Base-by-base conservation (phyloP, 495 filamentous ascomycete genomes). In the Podospora sp. region DNA sequence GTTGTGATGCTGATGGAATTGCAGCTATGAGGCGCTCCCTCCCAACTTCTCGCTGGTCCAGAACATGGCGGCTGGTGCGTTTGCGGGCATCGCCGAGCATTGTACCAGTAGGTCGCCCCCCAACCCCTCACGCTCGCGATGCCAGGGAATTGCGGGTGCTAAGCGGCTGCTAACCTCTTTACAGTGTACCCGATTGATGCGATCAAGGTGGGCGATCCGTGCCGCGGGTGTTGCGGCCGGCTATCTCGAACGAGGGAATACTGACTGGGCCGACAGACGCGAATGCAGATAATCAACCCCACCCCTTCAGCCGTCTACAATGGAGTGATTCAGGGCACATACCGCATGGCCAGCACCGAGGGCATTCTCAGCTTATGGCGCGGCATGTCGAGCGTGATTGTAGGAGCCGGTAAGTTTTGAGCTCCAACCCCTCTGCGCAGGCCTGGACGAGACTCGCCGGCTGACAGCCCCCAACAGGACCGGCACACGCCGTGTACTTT, bases 171-270 rank as follows among this genome's bases (percentile, higher is more conserved):
- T 80, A 69, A 81, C 68, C 3, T 29, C 85, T 91, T 94, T 80
- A 94, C 78, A 94, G 94, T 99, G 95, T 99, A 99, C 72, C 95
- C 95, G 9, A 91, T 99, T 69, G 95, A 99, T 81, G 87, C 97
- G 68, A 89, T 99, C 65, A 99, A 99, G 89, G 96, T 97, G 82
- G 78, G 86, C 76, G 63, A 29, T 64, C 33, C 18, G 8, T 18
- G 3, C 6, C 12, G n/a, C 60, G 21, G 18, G n/a, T 33, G 36
- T 21, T 25, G 14, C 21, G n/a, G 21, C 35, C 14, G 5, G 40
- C 9, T 18, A 14, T 46, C 36, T 27, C 65, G 29, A 46, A 21
- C 29, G 29, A 33, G 21, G 26, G 6, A 9, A 29, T 55, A 36
- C 62, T 68, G 63, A 72, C 72, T 71, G 68, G 62, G 69, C 46